A percentile compares a stretch with the other conserved stretches of the same genome.
phyloP scores from a whole-genome alignment of 495 filamentous ascomycete species.

The Podospora conica region DNA sequence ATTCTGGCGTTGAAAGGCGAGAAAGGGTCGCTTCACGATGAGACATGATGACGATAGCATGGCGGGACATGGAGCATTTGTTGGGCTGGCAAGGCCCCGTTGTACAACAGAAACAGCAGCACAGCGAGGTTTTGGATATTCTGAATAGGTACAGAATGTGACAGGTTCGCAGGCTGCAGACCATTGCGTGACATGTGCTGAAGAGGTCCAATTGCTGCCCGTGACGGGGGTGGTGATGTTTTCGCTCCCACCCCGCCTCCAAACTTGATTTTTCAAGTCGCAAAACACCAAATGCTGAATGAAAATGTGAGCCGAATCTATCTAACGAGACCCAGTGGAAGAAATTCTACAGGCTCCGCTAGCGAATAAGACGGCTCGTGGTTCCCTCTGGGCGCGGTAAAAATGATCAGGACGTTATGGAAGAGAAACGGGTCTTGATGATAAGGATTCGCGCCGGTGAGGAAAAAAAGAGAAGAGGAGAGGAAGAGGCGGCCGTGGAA shows the following conservation, averaged over 20 bases:
- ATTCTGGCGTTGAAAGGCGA: not conserved
- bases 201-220: not conserved
- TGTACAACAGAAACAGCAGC: not conserved
- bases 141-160: not conserved
- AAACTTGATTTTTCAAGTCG: not conserved
- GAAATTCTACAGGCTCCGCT: conserved; percentile 39
- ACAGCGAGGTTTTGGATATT: not conserved
- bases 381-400: conserved; percentile 41
- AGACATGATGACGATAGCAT: not conserved
- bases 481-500: conserved; percentile 5
- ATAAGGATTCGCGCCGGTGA: conserved; percentile 48
- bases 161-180: not conserved
- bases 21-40: not conserved
- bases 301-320: conserved; percentile 44
- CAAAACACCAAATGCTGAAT: not conserved
- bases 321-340: conserved; percentile 46
- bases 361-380: conserved; percentile 45
- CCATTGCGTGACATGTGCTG: not conserved
- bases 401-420: conserved; percentile 47
- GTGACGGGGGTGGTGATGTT: not conserved
- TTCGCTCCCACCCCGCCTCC: not conserved
- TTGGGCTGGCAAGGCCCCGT: not conserved
- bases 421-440: conserved; percentile 38
- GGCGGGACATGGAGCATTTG: not conserved
- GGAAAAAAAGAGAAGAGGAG: conserved; percentile 16